Conservation (phyloP, 495 filamentous ascomycete species). For the Penicillium malachiteum region DNA sequence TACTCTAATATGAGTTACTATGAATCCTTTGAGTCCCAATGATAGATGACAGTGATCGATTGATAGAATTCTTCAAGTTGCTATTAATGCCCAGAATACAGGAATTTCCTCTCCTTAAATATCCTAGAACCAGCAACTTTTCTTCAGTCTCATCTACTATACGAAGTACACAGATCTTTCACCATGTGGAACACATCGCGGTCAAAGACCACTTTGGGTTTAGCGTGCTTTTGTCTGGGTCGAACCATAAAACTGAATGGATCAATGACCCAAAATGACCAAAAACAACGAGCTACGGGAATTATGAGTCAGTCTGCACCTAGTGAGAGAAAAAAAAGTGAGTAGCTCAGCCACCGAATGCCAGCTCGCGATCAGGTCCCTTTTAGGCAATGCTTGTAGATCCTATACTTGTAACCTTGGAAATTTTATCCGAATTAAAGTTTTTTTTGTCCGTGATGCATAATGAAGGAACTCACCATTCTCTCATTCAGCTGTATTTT, state of each 20-base stretch:
- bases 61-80: background rate
- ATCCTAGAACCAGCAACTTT: background rate
- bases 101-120: background rate
- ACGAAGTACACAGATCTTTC: constrained; percentile 11
- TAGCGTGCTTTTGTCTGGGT: constrained; percentile 17
- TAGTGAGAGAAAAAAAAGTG: background rate
- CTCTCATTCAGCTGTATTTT: too few relatives aligned
- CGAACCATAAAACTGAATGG: constrained; percentile 1
- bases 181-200: constrained; percentile 23
- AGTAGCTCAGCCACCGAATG: background rate
- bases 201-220: constrained; percentile 32
- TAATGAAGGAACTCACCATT: too few relatives aligned
- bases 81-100: background rate
- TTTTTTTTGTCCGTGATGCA: background rate
- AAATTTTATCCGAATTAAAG: background rate
- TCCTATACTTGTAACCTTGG: background rate
- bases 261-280: background rate
- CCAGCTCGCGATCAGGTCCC: constrained; percentile 17
- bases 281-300: background rate
- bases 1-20: too few relatives aligned
- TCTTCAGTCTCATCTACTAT: background rate
- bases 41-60: background rate
- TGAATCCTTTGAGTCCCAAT: too few relatives aligned
- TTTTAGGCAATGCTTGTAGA: constrained; percentile 8
- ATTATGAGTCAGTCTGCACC: background rate